Percentiles rank a stretch among this genome's conserved stretches.
phyloP scores from a whole-genome alignment of 2,329 filamentous ascomycete genomes.

The Hypomyces perniciosus region DNA sequence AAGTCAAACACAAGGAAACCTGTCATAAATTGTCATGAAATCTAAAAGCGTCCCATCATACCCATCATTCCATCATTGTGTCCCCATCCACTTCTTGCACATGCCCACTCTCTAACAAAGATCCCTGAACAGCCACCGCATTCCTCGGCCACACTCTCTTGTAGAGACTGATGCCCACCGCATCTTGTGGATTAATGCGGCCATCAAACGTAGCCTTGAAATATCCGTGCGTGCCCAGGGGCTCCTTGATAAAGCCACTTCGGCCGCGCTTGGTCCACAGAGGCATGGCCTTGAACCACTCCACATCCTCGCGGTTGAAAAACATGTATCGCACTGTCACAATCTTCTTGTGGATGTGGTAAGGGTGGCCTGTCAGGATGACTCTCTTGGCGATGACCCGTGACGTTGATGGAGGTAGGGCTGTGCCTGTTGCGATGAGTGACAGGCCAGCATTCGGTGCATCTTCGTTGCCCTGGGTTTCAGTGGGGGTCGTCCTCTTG shows the following conservation, averaged over 20 bases:
- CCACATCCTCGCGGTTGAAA: conserved; percentile 91
- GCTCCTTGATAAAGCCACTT: conserved; percentile 88
- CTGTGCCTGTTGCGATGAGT: conserved; percentile 81
- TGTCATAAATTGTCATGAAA: conserved; percentile 11
- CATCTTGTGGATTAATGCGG: conserved; percentile 91
- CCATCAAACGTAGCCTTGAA: conserved; percentile 99
- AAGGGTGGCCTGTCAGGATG: conserved; percentile 90
- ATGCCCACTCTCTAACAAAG: conserved; percentile 34
- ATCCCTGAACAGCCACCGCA: conserved; percentile 44
- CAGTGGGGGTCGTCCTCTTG: conserved; percentile 49
- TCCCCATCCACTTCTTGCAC: conserved; percentile 8
- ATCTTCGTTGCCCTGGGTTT: conserved; percentile 39
- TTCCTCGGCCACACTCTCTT: conserved; percentile 78
- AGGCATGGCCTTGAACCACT: conserved; percentile 96
- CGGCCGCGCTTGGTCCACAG: conserved; percentile 89
- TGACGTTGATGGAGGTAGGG: conserved; percentile 66
- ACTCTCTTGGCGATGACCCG: conserved; percentile 91
- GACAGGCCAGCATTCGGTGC: conserved; percentile 49
- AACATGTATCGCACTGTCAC: conserved; percentile 99
- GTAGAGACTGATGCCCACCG: conserved; percentile 83
- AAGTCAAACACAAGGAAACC: background rate
- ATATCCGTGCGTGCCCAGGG: conserved; percentile 95
- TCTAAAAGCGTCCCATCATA: conserved; percentile 4
- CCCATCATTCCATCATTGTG: conserved; percentile 13
- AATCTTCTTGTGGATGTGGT: conserved; percentile 97